Conservation (phyloP, 495 filamentous ascomycete species). For the Aspergillus asperescens region DNA sequence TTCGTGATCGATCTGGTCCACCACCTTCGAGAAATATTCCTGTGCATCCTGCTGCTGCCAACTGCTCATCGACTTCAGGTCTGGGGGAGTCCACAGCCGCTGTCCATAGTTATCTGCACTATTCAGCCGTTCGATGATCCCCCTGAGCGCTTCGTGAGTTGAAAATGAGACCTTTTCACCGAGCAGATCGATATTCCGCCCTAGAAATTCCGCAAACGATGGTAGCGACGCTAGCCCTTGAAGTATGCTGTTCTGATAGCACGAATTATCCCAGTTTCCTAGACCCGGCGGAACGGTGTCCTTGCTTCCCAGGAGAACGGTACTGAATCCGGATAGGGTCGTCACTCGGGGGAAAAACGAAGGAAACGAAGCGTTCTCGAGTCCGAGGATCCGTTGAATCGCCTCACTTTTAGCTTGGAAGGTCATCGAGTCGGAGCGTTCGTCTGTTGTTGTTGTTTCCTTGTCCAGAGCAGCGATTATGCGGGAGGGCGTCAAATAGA, state of each 20-base stretch:
- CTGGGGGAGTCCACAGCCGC: conserved; percentile 69
- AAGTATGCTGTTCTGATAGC: conserved; percentile 95
- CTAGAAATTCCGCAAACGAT: conserved; percentile 51
- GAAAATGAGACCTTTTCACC: conserved; percentile 34
- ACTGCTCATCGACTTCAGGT: conserved; percentile 80
- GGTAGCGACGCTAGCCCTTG: conserved; percentile 76
- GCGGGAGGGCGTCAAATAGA: conserved; percentile 55
- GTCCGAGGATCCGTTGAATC: conserved; percentile 60
- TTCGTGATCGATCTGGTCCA: conserved; percentile 83
- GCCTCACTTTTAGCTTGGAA: conserved; percentile 57
- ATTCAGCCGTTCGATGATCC: conserved; percentile 63
- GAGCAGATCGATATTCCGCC: conserved; percentile 39
- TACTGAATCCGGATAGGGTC: conserved; percentile 39
- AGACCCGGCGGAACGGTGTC: conserved; percentile 62
- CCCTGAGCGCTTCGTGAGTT: conserved; percentile 53
- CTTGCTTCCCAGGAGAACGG: conserved; percentile 34
- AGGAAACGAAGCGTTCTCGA: conserved; percentile 52
- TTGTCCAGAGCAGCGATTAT: conserved; percentile 57
- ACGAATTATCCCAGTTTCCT: conserved; percentile 90
- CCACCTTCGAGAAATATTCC: conserved; percentile 88
- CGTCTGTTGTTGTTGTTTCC: conserved; percentile 25
- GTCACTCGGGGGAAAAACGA: conserved; percentile 44
- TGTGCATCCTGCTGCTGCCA: conserved; percentile 98
- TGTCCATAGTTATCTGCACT: conserved; percentile 59
- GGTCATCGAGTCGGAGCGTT: conserved; percentile 21